A percentile compares a stretch with the other conserved stretches of the same genome.
phyloP scores from a whole-genome alignment of 495 filamentous ascomycete species.

The Daldinia caldariorum region DNA sequence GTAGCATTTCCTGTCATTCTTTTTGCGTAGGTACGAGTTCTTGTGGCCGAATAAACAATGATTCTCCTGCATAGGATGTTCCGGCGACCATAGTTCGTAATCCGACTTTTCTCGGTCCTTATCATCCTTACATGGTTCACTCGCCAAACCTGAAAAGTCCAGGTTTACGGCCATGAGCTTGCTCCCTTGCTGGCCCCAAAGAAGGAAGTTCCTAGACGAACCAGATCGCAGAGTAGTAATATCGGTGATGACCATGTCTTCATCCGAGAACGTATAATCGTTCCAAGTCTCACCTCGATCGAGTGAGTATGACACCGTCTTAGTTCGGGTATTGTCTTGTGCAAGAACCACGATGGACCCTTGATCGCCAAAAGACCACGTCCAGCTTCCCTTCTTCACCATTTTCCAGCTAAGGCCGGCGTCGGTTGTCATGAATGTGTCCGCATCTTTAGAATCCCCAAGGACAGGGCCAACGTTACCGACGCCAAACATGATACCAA shows the following conservation, averaged over 20 bases:
- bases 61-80: constrained; percentile 75
- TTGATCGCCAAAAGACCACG: constrained; percentile 95
- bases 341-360: constrained; percentile 92
- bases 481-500: constrained; percentile 89
- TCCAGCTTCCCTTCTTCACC: constrained; percentile 83
- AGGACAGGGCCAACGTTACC: constrained; percentile 88
- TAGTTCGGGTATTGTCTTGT: constrained; percentile 64
- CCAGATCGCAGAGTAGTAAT: constrained; percentile 91
- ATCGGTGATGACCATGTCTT: constrained; percentile 73
- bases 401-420: constrained; percentile 88
- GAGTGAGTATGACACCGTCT: constrained; percentile 76
- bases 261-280: constrained; percentile 74
- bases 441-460: constrained; percentile 66
- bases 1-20: constrained; percentile 74
- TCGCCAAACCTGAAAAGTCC: constrained; percentile 83
- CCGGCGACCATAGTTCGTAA: constrained; percentile 85
- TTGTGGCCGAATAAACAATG: constrained; percentile 93
- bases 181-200: constrained; percentile 77
- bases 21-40: constrained; percentile 91
- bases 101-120: constrained; percentile 69
- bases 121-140: constrained; percentile 72
- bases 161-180: constrained; percentile 76
- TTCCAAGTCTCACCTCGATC: constrained; percentile 83
- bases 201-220: constrained; percentile 84
- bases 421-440: constrained; percentile 89